A percentile compares a stretch with the other conserved stretches of the same genome.
phyloP scores from a whole-genome alignment of 306 rosid genomes.

The Purshia tridentata region DNA sequence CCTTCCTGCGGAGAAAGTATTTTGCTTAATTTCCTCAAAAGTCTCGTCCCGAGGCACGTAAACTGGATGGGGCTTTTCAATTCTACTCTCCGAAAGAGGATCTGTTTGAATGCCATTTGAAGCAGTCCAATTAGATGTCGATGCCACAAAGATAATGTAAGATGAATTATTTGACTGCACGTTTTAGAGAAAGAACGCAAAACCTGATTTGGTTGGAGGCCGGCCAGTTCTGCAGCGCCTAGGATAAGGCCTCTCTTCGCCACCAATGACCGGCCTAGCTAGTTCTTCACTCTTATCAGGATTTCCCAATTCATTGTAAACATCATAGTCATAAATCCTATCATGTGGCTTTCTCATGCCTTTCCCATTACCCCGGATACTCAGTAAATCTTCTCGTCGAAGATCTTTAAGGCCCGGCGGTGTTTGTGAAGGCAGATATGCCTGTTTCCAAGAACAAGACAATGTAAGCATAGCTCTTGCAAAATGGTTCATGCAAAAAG shows the following conservation, averaged over 20 bases:
- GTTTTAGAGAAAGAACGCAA: not conserved
- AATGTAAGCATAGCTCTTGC: not conserved
- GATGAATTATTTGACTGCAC: not conserved
- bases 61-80: slow-evolving; percentile 94
- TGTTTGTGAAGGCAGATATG: slow-evolving; percentile 78
- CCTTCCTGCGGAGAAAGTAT: slow-evolving; percentile 81
- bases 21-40: slow-evolving; percentile 85
- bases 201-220: slow-evolving; percentile 61
- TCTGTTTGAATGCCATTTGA: slow-evolving; percentile 46
- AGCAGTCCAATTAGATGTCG: slow-evolving; percentile 22
- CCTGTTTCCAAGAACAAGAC: slow-evolving; percentile 37
- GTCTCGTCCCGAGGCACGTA: slow-evolving; percentile 95
- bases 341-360: slow-evolving; percentile 62
- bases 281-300: slow-evolving; percentile 72
- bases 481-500: not conserved
- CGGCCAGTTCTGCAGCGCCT: slow-evolving; percentile 92
- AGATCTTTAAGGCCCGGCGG: slow-evolving; percentile 83
- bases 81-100: slow-evolving; percentile 67
- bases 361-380: slow-evolving; percentile 64
- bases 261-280: slow-evolving; percentile 69
- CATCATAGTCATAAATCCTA: slow-evolving; percentile 81
- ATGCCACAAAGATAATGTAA: not conserved
- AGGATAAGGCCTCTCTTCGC: slow-evolving; percentile 73
- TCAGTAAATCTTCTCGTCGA: slow-evolving; percentile 61
- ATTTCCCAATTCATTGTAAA: slow-evolving; percentile 84